phyloP scores from a whole-genome alignment of 768 basidiomycete genomes.

The Xerocomus potaroensis region DNA sequence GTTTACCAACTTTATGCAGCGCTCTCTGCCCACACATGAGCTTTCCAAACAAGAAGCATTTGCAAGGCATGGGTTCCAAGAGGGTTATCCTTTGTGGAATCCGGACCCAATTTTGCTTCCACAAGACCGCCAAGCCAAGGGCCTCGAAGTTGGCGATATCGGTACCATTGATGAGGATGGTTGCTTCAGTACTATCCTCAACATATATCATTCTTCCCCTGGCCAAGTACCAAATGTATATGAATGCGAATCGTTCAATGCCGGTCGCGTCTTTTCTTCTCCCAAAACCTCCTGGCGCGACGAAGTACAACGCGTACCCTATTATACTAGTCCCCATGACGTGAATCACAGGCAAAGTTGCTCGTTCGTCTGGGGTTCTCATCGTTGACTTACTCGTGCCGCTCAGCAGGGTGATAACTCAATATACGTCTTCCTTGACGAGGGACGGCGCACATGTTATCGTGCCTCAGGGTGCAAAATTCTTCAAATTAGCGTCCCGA shows the following conservation, averaged over 20 bases:
- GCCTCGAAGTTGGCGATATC: not conserved
- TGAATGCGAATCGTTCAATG: not conserved
- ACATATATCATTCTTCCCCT: not conserved
- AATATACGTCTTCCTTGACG: not conserved
- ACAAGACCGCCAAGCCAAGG: not conserved
- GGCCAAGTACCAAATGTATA: not conserved
- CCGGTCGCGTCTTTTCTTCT: not conserved
- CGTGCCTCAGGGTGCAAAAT: too few species aligned
- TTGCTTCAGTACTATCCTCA: not conserved
- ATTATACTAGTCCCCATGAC: not conserved
- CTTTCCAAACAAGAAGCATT: not conserved
- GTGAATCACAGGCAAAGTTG: not conserved
- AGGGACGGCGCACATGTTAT: not conserved
- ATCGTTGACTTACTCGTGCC: not conserved
- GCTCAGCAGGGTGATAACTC: not conserved
- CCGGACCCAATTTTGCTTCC: not conserved
- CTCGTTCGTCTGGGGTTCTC: not conserved
- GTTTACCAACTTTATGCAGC: too few species aligned
- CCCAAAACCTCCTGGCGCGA: not conserved
- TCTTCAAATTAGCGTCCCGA: not conserved
- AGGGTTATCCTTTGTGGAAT: too few species aligned
- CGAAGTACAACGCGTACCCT: not conserved
- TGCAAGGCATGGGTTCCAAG: conserved; percentile 4
- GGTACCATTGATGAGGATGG: not conserved
- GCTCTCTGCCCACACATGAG: too few species aligned